Evolutionary conservation across 768 basidiomycete species (phyloP), one percentile per base, ranked within the genome.

Genomic region (Kwoniella shandongensis): DNA sequence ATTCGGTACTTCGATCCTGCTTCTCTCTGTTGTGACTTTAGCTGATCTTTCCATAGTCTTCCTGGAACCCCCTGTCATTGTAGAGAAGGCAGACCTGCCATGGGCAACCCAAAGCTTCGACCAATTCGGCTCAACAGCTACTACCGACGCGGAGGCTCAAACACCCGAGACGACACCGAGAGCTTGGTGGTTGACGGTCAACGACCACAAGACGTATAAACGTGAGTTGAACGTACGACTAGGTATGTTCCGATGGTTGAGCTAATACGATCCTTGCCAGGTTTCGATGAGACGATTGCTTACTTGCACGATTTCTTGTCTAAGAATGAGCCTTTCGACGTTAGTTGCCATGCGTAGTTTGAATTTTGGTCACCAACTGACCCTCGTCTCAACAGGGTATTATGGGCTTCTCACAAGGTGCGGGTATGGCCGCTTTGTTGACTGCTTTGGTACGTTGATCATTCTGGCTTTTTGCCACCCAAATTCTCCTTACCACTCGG

Each of bases 371-470:
- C n/a, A n/a, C n/a, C n/a, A n/a, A n/a, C 44, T 54, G 47, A 46
- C 20, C 23, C 18, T 0, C 45, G 27, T n/a, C 6, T 22, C 25
- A 10, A 45, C 36, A 74, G 72, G 73, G 73, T 27, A 62, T 74
- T 12, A 70, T 76, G 64, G 75, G 75, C 1, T 76, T 76, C 58
- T 73, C 71, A 2, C 75, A 76, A 57, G 75, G 75, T n/a, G 75
- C 64, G 29, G 69, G 71, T 48, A 74, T 76, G 75, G 71, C 73
- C 7, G 70, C 73, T 1, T 38, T 73, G n/a, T 42, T 76, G 17
- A 57, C 66, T 39, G 71, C 71, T 18, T 35, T 76, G 45, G 73
- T 74, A 41, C 51, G 70, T 61, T 29, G 20, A 20, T 23, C 35
- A 8, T 42, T 17, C 23, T 15, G 12, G 25, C 20, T 12, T 11